A percentile compares a stretch with the other conserved stretches of the same genome.
Conservation (phyloP, 2,329 filamentous ascomycete genomes). For the Fusarium hostae region DNA sequence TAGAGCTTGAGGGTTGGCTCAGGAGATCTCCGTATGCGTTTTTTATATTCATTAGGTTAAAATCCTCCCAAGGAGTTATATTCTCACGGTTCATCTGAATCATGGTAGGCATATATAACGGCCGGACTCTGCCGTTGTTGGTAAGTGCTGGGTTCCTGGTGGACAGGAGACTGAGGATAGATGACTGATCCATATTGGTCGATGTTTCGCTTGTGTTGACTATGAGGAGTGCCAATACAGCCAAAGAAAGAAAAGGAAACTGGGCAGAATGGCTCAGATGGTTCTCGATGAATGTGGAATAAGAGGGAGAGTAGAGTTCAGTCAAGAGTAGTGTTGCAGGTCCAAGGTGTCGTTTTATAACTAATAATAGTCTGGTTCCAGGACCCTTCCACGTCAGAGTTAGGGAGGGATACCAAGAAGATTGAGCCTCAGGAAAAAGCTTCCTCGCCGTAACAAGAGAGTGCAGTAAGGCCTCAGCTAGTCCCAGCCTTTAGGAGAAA, state of each 20-base stretch:
- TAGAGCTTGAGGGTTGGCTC: not conserved
- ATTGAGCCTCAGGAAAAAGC: not conserved
- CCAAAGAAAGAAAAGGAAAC: not conserved
- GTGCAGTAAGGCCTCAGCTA: not conserved
- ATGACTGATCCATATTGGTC: not conserved
- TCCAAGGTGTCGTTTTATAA: not conserved
- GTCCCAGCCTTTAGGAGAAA: not conserved
- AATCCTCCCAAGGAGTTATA: not conserved
- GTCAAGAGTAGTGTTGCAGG: not conserved
- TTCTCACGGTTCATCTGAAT: not conserved
- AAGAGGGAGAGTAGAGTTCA: not conserved
- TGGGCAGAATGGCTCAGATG: not conserved
- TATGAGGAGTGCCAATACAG: not conserved
- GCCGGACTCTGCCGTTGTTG: accelerated
- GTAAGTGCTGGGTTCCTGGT: not conserved
- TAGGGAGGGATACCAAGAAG: not conserved
- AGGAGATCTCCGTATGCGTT: not conserved
- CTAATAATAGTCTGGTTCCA: not conserved
- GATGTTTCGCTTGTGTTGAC: not conserved
- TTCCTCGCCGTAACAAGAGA: not conserved
- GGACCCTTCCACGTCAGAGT: not conserved
- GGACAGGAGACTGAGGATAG: not conserved
- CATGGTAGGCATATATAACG: not conserved
- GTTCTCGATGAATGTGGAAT: not conserved
- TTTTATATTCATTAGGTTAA: not conserved